A percentile compares a stretch with the other conserved stretches of the same genome.
These are phyloP conservation scores for Taxawa tesnikishii DNA, from an alignment of 2,329 filamentous ascomycete species.

Conservation along the genomic window DNA sequence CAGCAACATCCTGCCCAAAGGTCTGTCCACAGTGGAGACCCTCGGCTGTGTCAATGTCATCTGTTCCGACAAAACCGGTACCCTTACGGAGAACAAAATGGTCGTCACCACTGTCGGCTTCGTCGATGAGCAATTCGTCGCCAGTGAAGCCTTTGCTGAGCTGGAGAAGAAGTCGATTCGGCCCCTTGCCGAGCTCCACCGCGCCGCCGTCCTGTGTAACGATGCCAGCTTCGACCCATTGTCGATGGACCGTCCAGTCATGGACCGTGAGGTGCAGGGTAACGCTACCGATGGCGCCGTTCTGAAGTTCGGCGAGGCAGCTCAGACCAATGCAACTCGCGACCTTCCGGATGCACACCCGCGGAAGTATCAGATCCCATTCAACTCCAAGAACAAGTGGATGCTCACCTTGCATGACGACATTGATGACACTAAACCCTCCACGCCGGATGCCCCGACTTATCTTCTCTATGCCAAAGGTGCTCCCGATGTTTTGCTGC, in stretches of 20 bases:
- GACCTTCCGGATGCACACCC: slow-evolving; percentile 8
- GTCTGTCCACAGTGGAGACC: slow-evolving; percentile 30
- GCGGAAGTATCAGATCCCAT: slow-evolving; percentile 30
- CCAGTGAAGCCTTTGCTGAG: slow-evolving; percentile 10
- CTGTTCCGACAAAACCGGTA: too few species aligned
- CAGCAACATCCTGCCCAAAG: slow-evolving; percentile 30
- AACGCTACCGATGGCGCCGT: slow-evolving; percentile 33
- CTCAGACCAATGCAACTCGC: slow-evolving; percentile 7
- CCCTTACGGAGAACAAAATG: slow-evolving; percentile 36
- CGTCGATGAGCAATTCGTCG: slow-evolving; percentile 20
- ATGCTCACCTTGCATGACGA: slow-evolving; percentile 27
- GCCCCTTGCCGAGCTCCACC: slow-evolving; percentile 14
- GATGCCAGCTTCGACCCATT: slow-evolving; percentile 30
- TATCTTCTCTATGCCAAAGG: slow-evolving; percentile 16
- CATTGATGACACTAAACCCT: neutral
- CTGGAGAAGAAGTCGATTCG: slow-evolving; percentile 12
- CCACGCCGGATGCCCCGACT: slow-evolving; percentile 7
- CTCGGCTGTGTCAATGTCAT: slow-evolving; percentile 33
- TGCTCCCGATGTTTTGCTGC: slow-evolving; percentile 15
- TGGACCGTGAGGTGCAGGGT: slow-evolving; percentile 25
- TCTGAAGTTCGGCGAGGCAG: slow-evolving; percentile 25
- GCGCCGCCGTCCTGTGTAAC: slow-evolving; percentile 27
- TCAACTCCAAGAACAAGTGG: slow-evolving; percentile 41
- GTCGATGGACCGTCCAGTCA: slow-evolving; percentile 22
- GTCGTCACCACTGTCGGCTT: slow-evolving; percentile 27